A percentile compares a stretch with the other conserved stretches of the same genome.
Conservation (phyloP, 768 basidiomycete species). For the Pleurotus cornucopiae region DNA sequence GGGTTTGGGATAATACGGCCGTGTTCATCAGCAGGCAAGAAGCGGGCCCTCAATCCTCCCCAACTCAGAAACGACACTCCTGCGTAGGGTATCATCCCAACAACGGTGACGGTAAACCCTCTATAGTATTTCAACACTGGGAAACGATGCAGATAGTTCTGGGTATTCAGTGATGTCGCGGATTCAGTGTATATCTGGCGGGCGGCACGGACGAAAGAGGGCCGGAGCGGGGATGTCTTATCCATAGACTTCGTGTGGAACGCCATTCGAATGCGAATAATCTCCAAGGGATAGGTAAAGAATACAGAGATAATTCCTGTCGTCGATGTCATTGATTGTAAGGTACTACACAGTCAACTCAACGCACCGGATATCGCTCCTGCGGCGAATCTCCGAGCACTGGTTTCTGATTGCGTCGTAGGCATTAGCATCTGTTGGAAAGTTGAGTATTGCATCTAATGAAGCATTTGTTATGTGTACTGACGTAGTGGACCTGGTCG, state of each 20-base stretch:
- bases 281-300: conserved; percentile 92
- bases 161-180: conserved; percentile 16
- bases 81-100: conserved; percentile 94
- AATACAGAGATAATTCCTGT: conserved; percentile 84
- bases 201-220: conserved; percentile 53
- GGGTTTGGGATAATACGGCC: conserved; percentile 30
- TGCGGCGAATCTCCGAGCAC: conserved; percentile 73
- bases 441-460: too few species aligned
- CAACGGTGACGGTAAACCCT: conserved; percentile 89
- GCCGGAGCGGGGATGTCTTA: conserved; percentile 25
- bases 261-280: conserved; percentile 94
- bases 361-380: conserved; percentile 81
- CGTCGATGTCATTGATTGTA: not conserved
- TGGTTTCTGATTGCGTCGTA: conserved; percentile 71
- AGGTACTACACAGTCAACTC: not conserved
- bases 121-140: conserved; percentile 91
- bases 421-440: conserved; percentile 76
- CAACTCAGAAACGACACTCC: conserved; percentile 93
- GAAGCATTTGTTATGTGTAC: conserved; percentile 11
- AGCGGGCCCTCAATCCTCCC: conserved; percentile 66
- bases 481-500: conserved; percentile 78
- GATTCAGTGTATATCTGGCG: conserved; percentile 70
- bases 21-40: conserved; percentile 44
- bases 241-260: conserved; percentile 56
- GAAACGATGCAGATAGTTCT: conserved; percentile 49